phyloP scores from a whole-genome alignment of 371 early-diverging fungal species.

The Rhizopus arrhizus region DNA sequence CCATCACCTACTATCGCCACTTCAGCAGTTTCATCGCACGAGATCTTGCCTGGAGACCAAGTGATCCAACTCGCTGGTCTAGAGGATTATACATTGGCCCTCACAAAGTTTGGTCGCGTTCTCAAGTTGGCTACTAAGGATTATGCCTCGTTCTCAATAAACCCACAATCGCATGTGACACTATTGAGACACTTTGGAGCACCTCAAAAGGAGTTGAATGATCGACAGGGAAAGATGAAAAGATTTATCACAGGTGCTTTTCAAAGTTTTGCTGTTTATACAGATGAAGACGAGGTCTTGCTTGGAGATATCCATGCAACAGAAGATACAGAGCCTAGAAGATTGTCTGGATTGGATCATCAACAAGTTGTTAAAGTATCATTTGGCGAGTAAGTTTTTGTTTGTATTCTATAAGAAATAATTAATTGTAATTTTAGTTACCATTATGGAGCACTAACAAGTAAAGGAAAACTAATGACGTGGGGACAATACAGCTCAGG shows the following conservation, averaged over 20 bases:
- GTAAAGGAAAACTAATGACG: slow-evolving; percentile 39
- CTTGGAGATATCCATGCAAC: slow-evolving; percentile 15
- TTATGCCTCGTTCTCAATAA: neutral
- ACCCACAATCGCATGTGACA: slow-evolving; percentile 3
- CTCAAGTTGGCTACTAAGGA: slow-evolving; percentile 15
- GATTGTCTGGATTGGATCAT: slow-evolving; percentile 11
- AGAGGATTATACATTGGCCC: slow-evolving; percentile 20
- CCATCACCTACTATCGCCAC: neutral
- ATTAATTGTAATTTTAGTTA: slow-evolving; percentile 24
- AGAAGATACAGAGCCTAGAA: slow-evolving; percentile 4
- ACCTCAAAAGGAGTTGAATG: slow-evolving; percentile 7
- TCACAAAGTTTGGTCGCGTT: slow-evolving; percentile 24
- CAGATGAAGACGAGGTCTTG: slow-evolving; percentile 21
- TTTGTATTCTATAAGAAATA: too few relatives aligned
- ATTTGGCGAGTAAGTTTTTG: slow-evolving; percentile 31
- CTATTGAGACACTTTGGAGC: slow-evolving; percentile 18
- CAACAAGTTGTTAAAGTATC: slow-evolving; percentile 26
- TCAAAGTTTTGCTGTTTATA: slow-evolving; percentile 31
- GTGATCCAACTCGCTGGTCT: slow-evolving; percentile 31
- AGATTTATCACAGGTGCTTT: slow-evolving; percentile 26
- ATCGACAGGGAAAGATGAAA: slow-evolving; percentile 12
- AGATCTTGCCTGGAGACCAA: slow-evolving; percentile 5
- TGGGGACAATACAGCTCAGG: slow-evolving; percentile 46
- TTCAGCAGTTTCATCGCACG: neutral
- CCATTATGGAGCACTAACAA: slow-evolving; percentile 50